Conservation (phyloP, 106 monocot species). For the Acorus calamus region DNA sequence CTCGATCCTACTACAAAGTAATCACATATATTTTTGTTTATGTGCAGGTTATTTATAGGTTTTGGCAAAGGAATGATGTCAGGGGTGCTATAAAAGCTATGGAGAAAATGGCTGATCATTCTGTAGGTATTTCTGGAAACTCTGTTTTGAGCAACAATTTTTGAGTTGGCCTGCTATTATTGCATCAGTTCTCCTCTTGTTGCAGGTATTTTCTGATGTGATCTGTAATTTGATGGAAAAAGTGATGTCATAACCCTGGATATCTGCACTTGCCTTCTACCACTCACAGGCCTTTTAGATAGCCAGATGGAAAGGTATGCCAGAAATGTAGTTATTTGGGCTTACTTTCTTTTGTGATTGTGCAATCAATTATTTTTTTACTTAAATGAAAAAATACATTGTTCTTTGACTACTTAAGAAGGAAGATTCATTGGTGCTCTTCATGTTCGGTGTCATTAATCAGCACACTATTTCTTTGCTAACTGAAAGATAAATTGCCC, state of each 20-base stretch:
- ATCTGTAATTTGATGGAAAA: constrained; percentile 24
- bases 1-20: too few relatives aligned
- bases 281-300: constrained; percentile 43
- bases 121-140: constrained; percentile 39
- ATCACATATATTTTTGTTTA: not conserved
- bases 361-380: too few relatives aligned
- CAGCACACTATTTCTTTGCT: too few relatives aligned
- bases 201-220: constrained; percentile 56
- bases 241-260: constrained; percentile 34
- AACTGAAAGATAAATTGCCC: too few relatives aligned
- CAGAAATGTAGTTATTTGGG: too few relatives aligned
- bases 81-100: constrained; percentile 65
- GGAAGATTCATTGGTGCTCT: too few relatives aligned
- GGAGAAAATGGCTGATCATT: constrained; percentile 89
- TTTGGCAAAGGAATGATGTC: constrained; percentile 76
- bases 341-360: too few relatives aligned
- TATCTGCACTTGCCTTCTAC: constrained; percentile 29
- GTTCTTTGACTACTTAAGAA: too few relatives aligned
- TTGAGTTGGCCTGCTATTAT: not conserved
- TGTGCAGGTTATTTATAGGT: constrained; percentile 55
- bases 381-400: too few relatives aligned
- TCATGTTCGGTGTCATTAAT: too few relatives aligned
- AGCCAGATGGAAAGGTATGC: constrained; percentile 89
- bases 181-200: not conserved
- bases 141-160: not conserved